phyloP scores from a whole-genome alignment of 768 basidiomycete species.

The Cystobasidium onofrii region DNA sequence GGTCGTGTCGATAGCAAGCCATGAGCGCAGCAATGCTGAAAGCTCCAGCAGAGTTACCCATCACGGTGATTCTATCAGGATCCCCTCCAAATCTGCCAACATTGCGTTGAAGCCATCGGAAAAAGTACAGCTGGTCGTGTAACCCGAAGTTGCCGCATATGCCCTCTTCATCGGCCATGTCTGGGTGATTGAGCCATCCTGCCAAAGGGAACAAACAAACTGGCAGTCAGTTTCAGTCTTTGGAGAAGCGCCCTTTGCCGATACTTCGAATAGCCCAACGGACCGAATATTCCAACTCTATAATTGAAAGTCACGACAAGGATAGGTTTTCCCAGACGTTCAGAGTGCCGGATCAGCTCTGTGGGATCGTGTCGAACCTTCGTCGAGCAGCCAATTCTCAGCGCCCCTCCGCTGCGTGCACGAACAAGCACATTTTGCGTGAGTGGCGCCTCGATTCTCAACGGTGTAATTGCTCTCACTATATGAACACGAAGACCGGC shows the following conservation, averaged over 20 bases:
- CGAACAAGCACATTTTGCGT: too few relatives aligned
- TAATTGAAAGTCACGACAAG: background rate
- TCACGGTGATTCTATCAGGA: background rate
- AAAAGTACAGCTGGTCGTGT: slow-evolving; percentile 4
- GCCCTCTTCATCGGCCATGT: background rate
- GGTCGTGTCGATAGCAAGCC: background rate
- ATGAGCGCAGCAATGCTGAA: slow-evolving; percentile 4
- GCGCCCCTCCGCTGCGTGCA: background rate
- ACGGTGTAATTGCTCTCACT: background rate
- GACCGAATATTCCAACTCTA: background rate
- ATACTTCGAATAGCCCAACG: background rate
- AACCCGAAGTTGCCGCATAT: background rate
- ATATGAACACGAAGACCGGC: background rate
- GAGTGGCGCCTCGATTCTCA: background rate
- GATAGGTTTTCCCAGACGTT: background rate
- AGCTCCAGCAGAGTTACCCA: slow-evolving; percentile 4
- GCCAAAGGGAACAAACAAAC: background rate
- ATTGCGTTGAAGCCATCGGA: slow-evolving; percentile 4
- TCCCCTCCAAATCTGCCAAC: background rate
- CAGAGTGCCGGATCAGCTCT: background rate
- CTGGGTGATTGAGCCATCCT: background rate
- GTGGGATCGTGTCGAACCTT: background rate
- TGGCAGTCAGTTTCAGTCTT: too few relatives aligned
- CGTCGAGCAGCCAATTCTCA: background rate
- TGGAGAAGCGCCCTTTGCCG: too few relatives aligned